Percentiles rank a stretch among this genome's conserved stretches.
phyloP scores from a whole-genome alignment of 257 asterid genomes.

The Solanum pinnatisectum region DNA sequence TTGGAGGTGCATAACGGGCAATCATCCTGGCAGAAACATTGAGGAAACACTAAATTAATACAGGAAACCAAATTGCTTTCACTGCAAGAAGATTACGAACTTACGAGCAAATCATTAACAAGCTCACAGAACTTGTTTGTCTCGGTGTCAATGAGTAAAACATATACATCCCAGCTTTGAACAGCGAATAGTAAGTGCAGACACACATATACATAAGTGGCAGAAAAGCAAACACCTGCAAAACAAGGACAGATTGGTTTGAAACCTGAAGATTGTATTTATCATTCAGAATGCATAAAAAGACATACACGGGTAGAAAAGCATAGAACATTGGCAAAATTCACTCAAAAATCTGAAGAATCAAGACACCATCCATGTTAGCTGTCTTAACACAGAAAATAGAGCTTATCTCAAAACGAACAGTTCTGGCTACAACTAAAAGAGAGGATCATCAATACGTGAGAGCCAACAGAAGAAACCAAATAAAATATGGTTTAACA shows the following conservation, averaged over 20 bases:
- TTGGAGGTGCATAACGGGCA: conserved; percentile 98
- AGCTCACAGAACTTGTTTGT: conserved; percentile 89
- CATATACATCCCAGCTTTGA: conserved; percentile 94
- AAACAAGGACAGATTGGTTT: conserved; percentile 10
- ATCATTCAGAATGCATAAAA: background rate
- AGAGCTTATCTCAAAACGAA: background rate
- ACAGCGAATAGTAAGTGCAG: conserved; percentile 89
- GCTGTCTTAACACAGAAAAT: background rate
- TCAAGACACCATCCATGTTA: background rate
- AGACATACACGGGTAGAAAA: background rate
- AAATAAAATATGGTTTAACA: background rate
- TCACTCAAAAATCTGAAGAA: background rate
- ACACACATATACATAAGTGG: conserved; percentile 96
- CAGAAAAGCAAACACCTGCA: conserved; percentile 79
- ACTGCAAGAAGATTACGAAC: conserved; percentile 15
- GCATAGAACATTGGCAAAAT: background rate
- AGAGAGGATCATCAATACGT: background rate
- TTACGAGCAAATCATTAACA: conserved; percentile 99
- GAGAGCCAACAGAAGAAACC: background rate
- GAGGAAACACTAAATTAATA: background rate
- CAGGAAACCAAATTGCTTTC: background rate
- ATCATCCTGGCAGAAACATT: conserved; percentile 59
- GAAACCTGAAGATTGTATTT: background rate
- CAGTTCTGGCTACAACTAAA: background rate
- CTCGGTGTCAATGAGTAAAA: conserved; percentile 90